Evolutionary conservation across 2,329 filamentous ascomycete genomes (phyloP), one percentile per base, ranked within the genome.

Genomic region (Westerdykella sp.): DNA sequence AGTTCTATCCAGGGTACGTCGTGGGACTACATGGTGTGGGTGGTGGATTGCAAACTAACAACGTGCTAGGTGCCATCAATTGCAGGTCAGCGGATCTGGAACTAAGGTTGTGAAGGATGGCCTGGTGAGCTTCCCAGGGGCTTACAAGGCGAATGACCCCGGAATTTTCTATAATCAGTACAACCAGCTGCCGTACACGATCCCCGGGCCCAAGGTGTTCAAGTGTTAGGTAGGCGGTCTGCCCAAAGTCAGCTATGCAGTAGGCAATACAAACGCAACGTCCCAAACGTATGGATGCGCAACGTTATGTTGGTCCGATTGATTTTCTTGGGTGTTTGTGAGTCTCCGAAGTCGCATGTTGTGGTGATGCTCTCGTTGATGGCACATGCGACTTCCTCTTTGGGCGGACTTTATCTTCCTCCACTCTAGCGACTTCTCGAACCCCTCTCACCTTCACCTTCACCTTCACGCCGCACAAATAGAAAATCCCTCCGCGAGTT

Each of bases 121-220:
- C n/a, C 51, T 64, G 12, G 77, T 79, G 13, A 53, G 69, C 1
- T 76, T 79, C 61, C 77, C 77, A 0, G 77, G 77, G 6, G 76
- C 73, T 1, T 79, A 80, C 54, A 69, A 70, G 53, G 60, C 56
- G 1, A 66, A 59, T 14, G 76, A 78, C 45, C 61, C 75, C 0
- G 77, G 76, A 1, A 69, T 80, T 41, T 73, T 71, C 11, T 78
- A 74, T 47, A 70, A 78, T 54, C 59, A 73, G 14, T 79, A 78
- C 56, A 66, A 73, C 55, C 68, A 53, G 58, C 48, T 41, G 53
- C 49, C 41, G 2, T 53, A 53, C 31, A 48, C 45, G 2, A 34
- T 50, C 14, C 50, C 50, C 6, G 50, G 50, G 23, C 50, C 47
- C 5, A 40, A 34, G 21, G 37, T 50, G 7, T 53, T 53, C 34